phyloP scores from a whole-genome alignment of 2,329 filamentous ascomycete genomes.

The Ophiocordyceps unilateralis region DNA sequence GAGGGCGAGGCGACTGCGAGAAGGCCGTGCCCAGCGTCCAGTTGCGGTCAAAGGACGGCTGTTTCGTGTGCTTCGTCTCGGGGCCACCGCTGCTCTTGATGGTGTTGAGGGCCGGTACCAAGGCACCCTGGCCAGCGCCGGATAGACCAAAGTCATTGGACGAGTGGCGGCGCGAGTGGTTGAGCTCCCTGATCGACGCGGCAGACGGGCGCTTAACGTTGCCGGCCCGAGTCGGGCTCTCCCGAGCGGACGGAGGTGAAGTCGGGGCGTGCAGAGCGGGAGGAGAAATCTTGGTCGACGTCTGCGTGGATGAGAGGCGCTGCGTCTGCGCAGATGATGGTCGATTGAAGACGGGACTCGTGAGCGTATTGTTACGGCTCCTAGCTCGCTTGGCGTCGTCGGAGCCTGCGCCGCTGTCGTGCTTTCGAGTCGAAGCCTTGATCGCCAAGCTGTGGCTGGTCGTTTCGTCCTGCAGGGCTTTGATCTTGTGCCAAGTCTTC shows the following conservation, averaged over 20 bases:
- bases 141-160: constrained; percentile 54
- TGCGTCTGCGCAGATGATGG: constrained; percentile 28
- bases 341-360: constrained; percentile 26
- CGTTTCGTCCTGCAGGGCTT: constrained; percentile 75
- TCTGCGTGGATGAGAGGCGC: constrained; percentile 31
- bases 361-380: constrained; percentile 42
- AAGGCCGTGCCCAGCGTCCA: constrained; percentile 46
- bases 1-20: constrained; percentile 23
- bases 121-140: constrained; percentile 6
- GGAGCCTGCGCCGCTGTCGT: constrained; percentile 40
- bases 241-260: constrained; percentile 20
- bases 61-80: constrained; percentile 38
- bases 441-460: constrained; percentile 28
- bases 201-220: constrained; percentile 54
- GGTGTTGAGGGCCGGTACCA: constrained; percentile 22
- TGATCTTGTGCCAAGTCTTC: constrained; percentile 96
- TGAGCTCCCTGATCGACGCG: constrained; percentile 63
- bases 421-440: constrained; percentile 36
- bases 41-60: constrained; percentile 52
- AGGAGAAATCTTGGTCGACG: constrained; percentile 26
- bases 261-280: constrained; percentile 22
- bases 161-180: constrained; percentile 75
- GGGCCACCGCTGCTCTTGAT: constrained; percentile 24
- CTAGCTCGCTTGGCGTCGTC: constrained; percentile 33
- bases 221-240: constrained; percentile 27